These are phyloP conservation scores for Trichoderma citrinoviride DNA, from an alignment of 2,329 filamentous ascomycete genomes.

Conservation along the genomic window DNA sequence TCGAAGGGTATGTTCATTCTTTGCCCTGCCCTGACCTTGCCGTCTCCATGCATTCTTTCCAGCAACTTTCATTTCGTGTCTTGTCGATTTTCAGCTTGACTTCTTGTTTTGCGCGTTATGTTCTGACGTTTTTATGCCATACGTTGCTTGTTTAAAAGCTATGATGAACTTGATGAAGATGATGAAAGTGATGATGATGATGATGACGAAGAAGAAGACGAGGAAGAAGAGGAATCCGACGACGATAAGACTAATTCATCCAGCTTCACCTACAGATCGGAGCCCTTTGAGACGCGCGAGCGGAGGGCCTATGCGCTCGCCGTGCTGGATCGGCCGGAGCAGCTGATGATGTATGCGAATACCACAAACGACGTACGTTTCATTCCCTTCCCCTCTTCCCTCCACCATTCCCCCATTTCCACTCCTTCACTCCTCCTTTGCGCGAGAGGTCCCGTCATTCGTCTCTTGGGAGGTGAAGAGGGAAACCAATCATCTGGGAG, in stretches of 20 bases:
- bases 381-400: background rate
- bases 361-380: constrained; percentile 52
- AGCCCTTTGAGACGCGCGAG: constrained; percentile 44
- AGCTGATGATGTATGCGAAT: constrained; percentile 58
- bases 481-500: background rate
- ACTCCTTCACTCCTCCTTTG: no score
- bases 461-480: no score
- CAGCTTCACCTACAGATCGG: constrained; percentile 28
- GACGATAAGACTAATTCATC: background rate
- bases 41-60: no score
- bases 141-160: no score
- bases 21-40: no score
- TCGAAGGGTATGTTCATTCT: background rate
- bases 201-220: constrained; percentile 1
- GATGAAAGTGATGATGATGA: constrained; percentile 20
- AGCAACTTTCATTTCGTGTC: background rate
- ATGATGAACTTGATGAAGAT: constrained; percentile 16
- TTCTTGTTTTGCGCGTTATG: background rate
- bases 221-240: background rate
- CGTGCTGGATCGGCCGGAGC: constrained; percentile 56
- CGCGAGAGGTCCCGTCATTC: no score
- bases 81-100: background rate
- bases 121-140: background rate
- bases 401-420: background rate
- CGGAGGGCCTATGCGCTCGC: constrained; percentile 49